Conservation (phyloP, 176 grass and related monocot genomes). For the Eragrostis curvula region DNA sequence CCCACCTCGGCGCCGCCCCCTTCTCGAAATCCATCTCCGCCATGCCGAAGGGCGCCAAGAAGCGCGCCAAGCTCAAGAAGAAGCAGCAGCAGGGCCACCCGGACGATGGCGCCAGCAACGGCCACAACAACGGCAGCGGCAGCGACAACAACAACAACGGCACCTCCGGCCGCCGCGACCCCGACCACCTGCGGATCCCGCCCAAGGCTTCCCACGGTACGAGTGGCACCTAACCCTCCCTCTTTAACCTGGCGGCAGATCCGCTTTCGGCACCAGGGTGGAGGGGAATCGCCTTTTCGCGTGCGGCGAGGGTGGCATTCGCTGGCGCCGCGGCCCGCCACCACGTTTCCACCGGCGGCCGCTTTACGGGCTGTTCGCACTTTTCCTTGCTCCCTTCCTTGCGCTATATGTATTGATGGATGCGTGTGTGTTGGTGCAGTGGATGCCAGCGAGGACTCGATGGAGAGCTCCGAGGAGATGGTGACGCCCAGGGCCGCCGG, state of each 20-base stretch:
- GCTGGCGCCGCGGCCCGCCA: slow-evolving; percentile 40
- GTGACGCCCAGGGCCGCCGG: slow-evolving; percentile 52
- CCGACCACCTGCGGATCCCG: slow-evolving; percentile 44
- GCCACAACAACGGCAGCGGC: slow-evolving; percentile 27
- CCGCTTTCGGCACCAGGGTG: slow-evolving; percentile 47
- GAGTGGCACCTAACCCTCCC: slow-evolving; percentile 23
- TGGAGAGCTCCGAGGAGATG: slow-evolving; percentile 77
- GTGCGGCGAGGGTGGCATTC: slow-evolving; percentile 63
- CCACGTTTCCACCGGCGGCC: slow-evolving; percentile 41
- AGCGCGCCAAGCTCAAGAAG: slow-evolving; percentile 74
- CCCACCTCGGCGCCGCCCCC: slow-evolving; percentile 29
- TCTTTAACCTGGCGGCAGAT: slow-evolving; percentile 33
- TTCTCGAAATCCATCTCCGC: slow-evolving; percentile 27
- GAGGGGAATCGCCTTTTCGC: slow-evolving; percentile 49
- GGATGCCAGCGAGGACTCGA: slow-evolving; percentile 61
- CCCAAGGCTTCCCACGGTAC: slow-evolving; percentile 42
- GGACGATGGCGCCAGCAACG: slow-evolving; percentile 28
- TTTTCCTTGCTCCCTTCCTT: slow-evolving; percentile 33
- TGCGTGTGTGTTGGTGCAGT: slow-evolving; percentile 37
- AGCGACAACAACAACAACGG: slow-evolving; percentile 14
- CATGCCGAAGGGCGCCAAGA: slow-evolving; percentile 72
- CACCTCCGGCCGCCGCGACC: slow-evolving; percentile 26
- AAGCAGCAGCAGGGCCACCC: slow-evolving; percentile 50
- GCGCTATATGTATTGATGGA: slow-evolving; percentile 55
- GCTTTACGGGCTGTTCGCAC: slow-evolving; percentile 58